Conservation (phyloP, 371 early-diverging fungal species). For the Mortierella sp. region DNA sequence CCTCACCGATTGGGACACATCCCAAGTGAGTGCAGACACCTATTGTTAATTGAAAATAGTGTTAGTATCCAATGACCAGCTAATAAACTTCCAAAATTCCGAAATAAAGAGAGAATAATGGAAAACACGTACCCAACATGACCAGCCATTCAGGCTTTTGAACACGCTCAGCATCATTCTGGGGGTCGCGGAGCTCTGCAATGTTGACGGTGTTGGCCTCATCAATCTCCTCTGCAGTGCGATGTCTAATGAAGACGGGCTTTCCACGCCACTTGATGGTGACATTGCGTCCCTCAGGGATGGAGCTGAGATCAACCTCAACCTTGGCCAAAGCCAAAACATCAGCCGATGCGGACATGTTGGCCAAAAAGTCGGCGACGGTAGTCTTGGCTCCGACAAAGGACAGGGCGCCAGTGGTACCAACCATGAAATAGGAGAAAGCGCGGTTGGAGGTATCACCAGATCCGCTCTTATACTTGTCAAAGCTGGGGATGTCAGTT, state of each 20-base stretch:
- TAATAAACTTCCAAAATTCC: neutral
- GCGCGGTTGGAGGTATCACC: constrained; percentile 79
- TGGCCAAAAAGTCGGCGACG: constrained; percentile 90
- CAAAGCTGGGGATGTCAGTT: constrained; percentile 75
- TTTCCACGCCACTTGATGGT: constrained; percentile 99
- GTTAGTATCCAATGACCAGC: neutral
- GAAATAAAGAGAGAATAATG: neutral
- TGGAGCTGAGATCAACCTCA: constrained; percentile 91
- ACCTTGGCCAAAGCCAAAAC: constrained; percentile 98
- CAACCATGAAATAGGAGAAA: constrained; percentile 96
- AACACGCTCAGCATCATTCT: constrained; percentile 92
- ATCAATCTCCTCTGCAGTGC: constrained; percentile 93
- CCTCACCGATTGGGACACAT: constrained; percentile 98
- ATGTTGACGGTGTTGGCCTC: constrained; percentile 90
- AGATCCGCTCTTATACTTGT: constrained; percentile 73
- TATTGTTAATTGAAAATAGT: constrained; percentile 3
- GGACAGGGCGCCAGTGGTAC: constrained; percentile 87
- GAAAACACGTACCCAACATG: constrained; percentile 72
- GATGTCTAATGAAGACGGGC: constrained; percentile 97
- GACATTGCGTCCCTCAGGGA: constrained; percentile 97
- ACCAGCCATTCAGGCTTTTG: constrained; percentile 97
- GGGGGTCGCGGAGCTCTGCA: constrained; percentile 89
- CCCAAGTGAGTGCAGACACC: constrained; percentile 99
- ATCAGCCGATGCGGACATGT: constrained; percentile 96
- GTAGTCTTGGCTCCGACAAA: constrained; percentile 94